phyloP scores from a whole-genome alignment of 139 green algal species.

The Tetradesmus obliquus region DNA sequence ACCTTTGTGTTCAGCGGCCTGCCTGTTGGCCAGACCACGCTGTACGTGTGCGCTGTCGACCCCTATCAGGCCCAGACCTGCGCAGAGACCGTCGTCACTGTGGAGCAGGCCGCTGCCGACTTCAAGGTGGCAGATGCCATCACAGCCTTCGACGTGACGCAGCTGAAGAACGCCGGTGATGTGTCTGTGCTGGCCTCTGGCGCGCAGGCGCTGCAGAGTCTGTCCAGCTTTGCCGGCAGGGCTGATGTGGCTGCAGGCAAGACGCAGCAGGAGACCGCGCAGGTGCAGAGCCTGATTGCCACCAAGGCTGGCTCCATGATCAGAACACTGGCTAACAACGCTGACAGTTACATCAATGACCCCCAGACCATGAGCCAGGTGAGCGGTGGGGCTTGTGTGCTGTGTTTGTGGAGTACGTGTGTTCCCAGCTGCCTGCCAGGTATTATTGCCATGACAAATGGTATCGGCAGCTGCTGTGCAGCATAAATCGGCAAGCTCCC shows the following conservation, averaged over 20 bases:
- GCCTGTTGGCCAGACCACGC: background rate
- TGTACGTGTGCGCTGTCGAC: constrained; percentile 8
- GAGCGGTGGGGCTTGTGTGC: background rate
- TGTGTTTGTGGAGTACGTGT: background rate
- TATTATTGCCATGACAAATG: background rate
- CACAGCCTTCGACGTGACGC: background rate
- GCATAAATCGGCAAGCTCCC: background rate
- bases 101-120: background rate
- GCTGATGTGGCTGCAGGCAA: background rate
- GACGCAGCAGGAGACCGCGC: background rate
- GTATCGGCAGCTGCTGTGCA: background rate
- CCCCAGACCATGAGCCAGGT: constrained; percentile 28
- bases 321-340: background rate
- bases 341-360: constrained; percentile 13
- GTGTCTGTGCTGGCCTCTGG: constrained; percentile 10
- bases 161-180: background rate
- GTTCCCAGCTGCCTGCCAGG: no score
- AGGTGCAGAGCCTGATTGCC: constrained; percentile 7
- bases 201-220: background rate
- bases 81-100: background rate
- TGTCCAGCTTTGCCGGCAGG: background rate
- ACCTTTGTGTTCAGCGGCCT: background rate
- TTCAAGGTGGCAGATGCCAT: constrained; percentile 26
- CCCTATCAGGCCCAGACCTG: background rate
- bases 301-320: constrained; percentile 25